Base-by-base conservation (phyloP, 1,284 basidiomycete genomes). In the Clitocybe nebularis region DNA sequence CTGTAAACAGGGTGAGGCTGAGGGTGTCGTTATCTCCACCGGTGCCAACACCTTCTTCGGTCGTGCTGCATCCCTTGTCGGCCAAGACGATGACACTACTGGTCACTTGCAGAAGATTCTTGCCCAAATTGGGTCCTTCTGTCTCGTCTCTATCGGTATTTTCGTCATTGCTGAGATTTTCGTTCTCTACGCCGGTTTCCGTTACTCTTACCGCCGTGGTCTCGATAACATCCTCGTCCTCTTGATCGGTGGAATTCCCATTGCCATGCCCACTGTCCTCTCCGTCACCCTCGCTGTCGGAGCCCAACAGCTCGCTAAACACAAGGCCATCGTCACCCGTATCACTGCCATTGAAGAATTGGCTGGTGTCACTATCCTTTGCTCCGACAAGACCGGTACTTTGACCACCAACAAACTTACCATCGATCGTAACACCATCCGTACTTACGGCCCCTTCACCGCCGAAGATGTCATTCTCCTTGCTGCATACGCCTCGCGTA, bases 401-500 rank as follows among this genome's bases (percentile, higher is more conserved):
- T 80, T 96, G 48, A 97, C 94, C 57, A 95, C 94, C 74, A 97
- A 97, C 83, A 96, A 98, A 77, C 89, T 98, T 57, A 96, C 93
- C 60, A 96, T 98, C 59, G 93, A 98, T 71, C 88, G 81, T 61
- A 78, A 84, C 62, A 93, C 92, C 56, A 87, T 98, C 69, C 86
- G 87, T 60, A 93, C 89, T 22, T 97, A 97, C 70, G 84, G 87
- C 48, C 79, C 86, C 51, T 94, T 92, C 79, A 82, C 81, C 46
- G 76, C 86, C 30, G 90, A 95, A 44, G 92, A 94, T 52, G 88
- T 96, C 63, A 84, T 95, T 65, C 85, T 95, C 44, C 82, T 95
- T 53, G 86, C 93, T 39, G 92, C 93, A 41, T 97, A 97, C 67
- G 90, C 92, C 35, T 97, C 93, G 42, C 93, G 93, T 68, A 94